Evolutionary conservation across 1,284 basidiomycete species (phyloP), one percentile per base, ranked within the genome.

Genomic region (Sphagnurus paluster): DNA sequence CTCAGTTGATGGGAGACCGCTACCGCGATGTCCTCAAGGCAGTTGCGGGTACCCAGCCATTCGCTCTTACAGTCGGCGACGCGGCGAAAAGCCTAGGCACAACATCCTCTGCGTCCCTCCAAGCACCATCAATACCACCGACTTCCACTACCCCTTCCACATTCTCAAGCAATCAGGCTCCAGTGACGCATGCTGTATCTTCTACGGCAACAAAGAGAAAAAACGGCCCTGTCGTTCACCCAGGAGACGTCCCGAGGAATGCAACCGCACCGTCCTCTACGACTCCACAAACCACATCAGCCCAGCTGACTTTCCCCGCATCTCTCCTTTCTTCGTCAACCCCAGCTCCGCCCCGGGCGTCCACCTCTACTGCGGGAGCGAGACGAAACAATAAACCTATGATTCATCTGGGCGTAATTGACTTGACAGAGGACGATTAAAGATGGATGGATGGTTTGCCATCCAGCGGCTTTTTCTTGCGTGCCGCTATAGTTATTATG

Each of bases 1-100:
- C 41, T 33, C 50, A 51, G 43, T 50, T 66, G 16, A 63, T 65
- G 60, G 64, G 57, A 6, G 36, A 48, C 5, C 42, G 59, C 25
- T 63, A 58, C 42, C 30, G 20, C 2, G 65, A 65, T 39, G 59
- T 65, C 13, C 25, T 47, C 20, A 51, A 52, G 13, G 61, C 64
- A 3, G 28, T 67, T n/a, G 47, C 44, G 8, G 65, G 63, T 20
- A 46, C 46, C 11, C 49, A 55, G 28, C 44, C 26, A 16, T 60
- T 59, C 34, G 17, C 37, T 3, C 28, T 53, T 35, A 44, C 30
- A 29, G 28, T 35, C 19, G 34, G 40, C 26, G 45, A 49, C n/a
- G 35, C 33, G 10, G 40, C 35, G 3, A 40, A 26, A 16, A 45
- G 6, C 10, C 28, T 36, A 13, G 29, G 25, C 21, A 10, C 5